A percentile compares a stretch with the other conserved stretches of the same genome.
Conservation (phyloP, 176 grass and related monocot species). For the Oryza meyeriana region DNA sequence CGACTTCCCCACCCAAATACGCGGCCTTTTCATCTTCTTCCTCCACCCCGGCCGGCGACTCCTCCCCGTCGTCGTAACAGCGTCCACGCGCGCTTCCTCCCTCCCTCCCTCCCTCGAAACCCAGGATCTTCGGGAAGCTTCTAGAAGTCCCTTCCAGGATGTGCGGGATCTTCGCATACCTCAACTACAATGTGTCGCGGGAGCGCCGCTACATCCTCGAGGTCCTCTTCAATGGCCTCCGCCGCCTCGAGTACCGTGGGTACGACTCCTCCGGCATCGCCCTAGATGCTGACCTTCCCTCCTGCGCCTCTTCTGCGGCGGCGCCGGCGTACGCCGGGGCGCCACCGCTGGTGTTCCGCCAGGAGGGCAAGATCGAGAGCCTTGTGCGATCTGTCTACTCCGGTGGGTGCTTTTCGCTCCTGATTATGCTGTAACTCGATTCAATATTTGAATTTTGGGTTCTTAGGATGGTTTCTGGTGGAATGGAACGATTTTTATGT, state of each 20-base stretch:
- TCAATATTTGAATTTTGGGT: constrained; percentile 1
- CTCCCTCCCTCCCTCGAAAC: background rate
- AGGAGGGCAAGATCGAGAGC: constrained; percentile 97
- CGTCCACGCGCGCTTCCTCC: background rate
- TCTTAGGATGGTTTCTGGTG: background rate
- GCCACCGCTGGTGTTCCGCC: constrained; percentile 76
- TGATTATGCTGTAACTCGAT: background rate
- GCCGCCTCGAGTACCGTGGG: constrained; percentile 80
- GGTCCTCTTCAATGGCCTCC: constrained; percentile 81
- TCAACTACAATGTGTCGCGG: constrained; percentile 69
- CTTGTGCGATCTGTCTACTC: constrained; percentile 91
- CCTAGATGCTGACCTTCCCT: constrained; percentile 37
- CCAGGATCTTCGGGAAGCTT: background rate
- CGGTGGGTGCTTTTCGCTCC: constrained; percentile 39
- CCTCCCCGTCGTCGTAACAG: background rate
- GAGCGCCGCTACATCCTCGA: constrained; percentile 55
- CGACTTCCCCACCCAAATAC: background rate
- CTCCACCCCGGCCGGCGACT: background rate
- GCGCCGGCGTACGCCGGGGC: constrained; percentile 29
- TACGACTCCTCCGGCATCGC: constrained; percentile 69
- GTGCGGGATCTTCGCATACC: constrained; percentile 64
- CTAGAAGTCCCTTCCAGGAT: background rate
- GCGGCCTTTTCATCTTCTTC: background rate
- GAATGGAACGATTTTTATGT: background rate
- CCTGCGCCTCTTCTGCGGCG: background rate